These are phyloP conservation scores for Melanomma pulvis-pyrius DNA, from an alignment of 495 filamentous ascomycete species.

Conservation along the genomic window DNA sequence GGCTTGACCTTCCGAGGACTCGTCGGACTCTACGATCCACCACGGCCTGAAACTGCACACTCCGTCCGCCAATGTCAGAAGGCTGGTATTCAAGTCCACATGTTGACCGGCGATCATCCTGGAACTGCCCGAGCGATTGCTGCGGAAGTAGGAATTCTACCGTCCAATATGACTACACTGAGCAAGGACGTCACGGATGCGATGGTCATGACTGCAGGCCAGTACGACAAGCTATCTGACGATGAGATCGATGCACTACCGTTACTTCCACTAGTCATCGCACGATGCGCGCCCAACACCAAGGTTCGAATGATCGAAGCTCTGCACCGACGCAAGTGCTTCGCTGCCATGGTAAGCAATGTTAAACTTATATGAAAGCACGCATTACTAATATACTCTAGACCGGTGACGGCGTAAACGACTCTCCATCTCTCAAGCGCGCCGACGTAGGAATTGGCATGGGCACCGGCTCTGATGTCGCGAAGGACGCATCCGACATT, in stretches of 20 bases:
- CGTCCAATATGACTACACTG: constrained; percentile 37
- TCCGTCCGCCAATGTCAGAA: constrained; percentile 56
- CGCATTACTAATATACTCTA: constrained; percentile 4
- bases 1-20: constrained; percentile 67
- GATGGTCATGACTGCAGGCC: constrained; percentile 68
- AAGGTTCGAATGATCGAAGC: constrained; percentile 81
- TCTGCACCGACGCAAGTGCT: constrained; percentile 63
- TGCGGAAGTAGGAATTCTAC: constrained; percentile 54
- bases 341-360: constrained; percentile 64
- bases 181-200: constrained; percentile 44
- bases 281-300: constrained; percentile 70
- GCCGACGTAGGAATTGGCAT: constrained; percentile 88
- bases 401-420: constrained; percentile 90
- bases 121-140: constrained; percentile 66
- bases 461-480: constrained; percentile 79
- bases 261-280: constrained; percentile 68
- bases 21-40: constrained; percentile 74
- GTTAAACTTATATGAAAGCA: neutral
- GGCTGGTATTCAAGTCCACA: constrained; percentile 63
- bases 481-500: constrained; percentile 84
- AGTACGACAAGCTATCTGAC: constrained; percentile 64
- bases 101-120: constrained; percentile 69
- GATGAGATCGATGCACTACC: constrained; percentile 68
- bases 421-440: constrained; percentile 76
- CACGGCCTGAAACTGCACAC: constrained; percentile 64